Conservation (phyloP, 2,329 filamentous ascomycete species). For the Cytospora piceae region DNA sequence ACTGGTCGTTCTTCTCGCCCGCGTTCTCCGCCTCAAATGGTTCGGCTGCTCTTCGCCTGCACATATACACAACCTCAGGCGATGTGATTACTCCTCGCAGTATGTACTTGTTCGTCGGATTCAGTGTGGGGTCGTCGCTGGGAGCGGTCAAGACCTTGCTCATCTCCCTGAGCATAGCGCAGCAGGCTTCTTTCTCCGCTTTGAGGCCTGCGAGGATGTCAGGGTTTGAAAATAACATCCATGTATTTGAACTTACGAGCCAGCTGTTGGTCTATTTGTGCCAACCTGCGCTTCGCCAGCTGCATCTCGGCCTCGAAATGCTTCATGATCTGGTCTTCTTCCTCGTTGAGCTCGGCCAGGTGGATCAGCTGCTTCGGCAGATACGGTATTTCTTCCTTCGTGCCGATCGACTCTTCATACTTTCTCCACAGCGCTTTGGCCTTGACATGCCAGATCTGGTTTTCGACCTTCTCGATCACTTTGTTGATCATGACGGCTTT, state of each 20-base stretch:
- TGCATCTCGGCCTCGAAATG: conserved; percentile 32
- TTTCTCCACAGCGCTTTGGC: conserved; percentile 32
- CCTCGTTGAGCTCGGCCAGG: conserved; percentile 28
- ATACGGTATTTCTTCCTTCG: conserved; percentile 32
- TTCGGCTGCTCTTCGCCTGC: conserved; percentile 33
- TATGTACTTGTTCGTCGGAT: conserved; percentile 37
- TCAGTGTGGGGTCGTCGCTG: conserved; percentile 32
- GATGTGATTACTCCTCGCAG: conserved; percentile 39
- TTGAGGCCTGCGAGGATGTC: conserved; percentile 22
- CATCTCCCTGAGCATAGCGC: conserved; percentile 23
- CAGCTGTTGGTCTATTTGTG: conserved; percentile 28
- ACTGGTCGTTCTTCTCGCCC: conserved; percentile 34
- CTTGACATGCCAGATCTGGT: conserved; percentile 33
- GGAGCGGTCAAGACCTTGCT: conserved; percentile 21
- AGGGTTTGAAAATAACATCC: not conserved
- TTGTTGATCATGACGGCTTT: conserved; percentile 30
- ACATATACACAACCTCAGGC: conserved; percentile 37
- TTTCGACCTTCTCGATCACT: conserved; percentile 31
- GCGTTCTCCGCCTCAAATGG: conserved; percentile 32
- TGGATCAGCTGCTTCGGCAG: conserved; percentile 31
- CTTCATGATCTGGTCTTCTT: conserved; percentile 30
- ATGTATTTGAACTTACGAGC: conserved; percentile 15
- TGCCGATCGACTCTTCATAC: conserved; percentile 31
- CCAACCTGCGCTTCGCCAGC: conserved; percentile 31
- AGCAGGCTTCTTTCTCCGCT: conserved; percentile 23